Evolutionary conservation across 352 stramenopile species (phyloP).

Genomic region (Phytophthora fragariae): DNA sequence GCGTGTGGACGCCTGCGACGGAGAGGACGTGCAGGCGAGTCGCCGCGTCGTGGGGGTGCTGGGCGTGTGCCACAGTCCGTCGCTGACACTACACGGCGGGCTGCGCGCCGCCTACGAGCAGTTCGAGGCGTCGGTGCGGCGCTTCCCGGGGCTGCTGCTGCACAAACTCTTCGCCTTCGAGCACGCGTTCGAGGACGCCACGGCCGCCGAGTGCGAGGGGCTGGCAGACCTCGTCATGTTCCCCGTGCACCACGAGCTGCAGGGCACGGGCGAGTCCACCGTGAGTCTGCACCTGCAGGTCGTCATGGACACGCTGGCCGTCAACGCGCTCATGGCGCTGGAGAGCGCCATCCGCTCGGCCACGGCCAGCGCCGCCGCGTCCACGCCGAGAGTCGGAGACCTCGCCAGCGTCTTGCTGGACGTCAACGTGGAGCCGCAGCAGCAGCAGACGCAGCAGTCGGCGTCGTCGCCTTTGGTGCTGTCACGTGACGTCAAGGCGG

Average conservation of each 20-base stretch:
- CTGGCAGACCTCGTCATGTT: constrained; percentile 86
- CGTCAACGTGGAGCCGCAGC: constrained; percentile 75
- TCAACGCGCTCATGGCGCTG: constrained; percentile 86
- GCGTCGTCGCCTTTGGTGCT: constrained; percentile 40
- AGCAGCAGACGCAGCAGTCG: constrained; percentile 21
- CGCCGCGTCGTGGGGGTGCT: constrained; percentile 77
- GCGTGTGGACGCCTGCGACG: constrained; percentile 62
- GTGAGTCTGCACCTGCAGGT: constrained; percentile 84
- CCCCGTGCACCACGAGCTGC: constrained; percentile 74
- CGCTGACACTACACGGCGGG: constrained; percentile 48
- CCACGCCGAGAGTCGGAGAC: constrained; percentile 22
- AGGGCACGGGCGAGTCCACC: constrained; percentile 68
- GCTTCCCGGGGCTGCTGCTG: constrained; percentile 74
- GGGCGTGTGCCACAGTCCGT: constrained; percentile 83
- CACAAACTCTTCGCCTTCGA: constrained; percentile 90
- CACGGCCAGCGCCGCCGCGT: constrained; percentile 39
- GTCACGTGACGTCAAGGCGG: constrained; percentile 23
- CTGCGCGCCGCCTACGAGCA: constrained; percentile 66
- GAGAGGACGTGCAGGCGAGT: constrained; percentile 80
- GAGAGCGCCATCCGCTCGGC: constrained; percentile 77
- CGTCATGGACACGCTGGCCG: constrained; percentile 81
- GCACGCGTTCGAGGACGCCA: constrained; percentile 71
- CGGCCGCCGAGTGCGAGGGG: constrained; percentile 61
- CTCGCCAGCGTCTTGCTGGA: constrained; percentile 69
- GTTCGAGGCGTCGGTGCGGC: constrained; percentile 71